Evolutionary conservation across 306 rosid genomes (phyloP).

Genomic region (Sesbania bispinosa): DNA sequence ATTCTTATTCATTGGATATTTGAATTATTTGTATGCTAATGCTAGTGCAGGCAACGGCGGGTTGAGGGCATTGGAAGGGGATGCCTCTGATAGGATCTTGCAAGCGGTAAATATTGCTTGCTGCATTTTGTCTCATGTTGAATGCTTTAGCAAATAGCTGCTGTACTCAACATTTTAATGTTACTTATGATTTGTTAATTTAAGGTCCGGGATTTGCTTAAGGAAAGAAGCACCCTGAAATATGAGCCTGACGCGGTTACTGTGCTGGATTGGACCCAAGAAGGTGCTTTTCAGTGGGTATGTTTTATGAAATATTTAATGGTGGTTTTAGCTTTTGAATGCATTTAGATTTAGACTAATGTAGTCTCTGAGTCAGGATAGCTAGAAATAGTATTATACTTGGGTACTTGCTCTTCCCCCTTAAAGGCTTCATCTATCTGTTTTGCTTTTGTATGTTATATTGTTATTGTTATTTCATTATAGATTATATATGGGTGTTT

Average conservation of each 20-base stretch:
- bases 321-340: background rate
- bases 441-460: too few species aligned
- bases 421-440: background rate
- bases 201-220: slow-evolving; percentile 77
- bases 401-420: background rate
- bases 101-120: slow-evolving; percentile 57
- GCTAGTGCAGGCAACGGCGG: slow-evolving; percentile 81
- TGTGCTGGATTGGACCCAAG: slow-evolving; percentile 87
- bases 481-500: too few species aligned
- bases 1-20: background rate
- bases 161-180: background rate
- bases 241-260: slow-evolving; percentile 49
- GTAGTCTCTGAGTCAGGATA: background rate
- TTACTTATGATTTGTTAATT: slow-evolving; percentile 2
- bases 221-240: slow-evolving; percentile 56
- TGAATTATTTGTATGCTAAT: background rate
- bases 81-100: slow-evolving; percentile 69
- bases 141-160: background rate
- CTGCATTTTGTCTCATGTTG: background rate
- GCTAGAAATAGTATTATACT: background rate
- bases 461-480: too few species aligned
- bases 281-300: slow-evolving; percentile 96
- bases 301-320: slow-evolving; percentile 9
- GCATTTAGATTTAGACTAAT: background rate
- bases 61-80: slow-evolving; percentile 76